Evolutionary conservation across 2,329 filamentous ascomycete genomes (phyloP).

Genomic region (Fusarium bulbicola): DNA sequence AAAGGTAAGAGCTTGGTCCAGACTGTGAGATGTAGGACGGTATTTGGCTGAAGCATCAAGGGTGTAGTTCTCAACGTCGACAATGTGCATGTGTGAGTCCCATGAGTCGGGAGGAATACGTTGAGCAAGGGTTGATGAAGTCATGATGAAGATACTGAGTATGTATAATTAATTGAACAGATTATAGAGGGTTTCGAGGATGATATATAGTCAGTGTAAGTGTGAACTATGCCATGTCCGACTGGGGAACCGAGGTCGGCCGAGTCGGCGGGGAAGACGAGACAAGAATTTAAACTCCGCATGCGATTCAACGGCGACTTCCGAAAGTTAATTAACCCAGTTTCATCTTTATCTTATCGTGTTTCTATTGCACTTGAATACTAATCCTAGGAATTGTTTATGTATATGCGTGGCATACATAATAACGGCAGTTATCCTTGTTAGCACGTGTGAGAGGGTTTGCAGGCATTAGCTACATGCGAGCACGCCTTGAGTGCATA

Average conservation of each 20-base stretch:
- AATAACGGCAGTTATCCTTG: not conserved
- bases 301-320: not conserved
- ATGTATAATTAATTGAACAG: not conserved
- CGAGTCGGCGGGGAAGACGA: constrained; percentile 19
- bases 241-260: constrained; percentile 18
- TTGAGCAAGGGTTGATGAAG: constrained; percentile 4
- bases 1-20: constrained; percentile 61
- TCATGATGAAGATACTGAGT: constrained; percentile 13
- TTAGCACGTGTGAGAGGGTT: not conserved
- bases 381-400: not conserved
- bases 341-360: not conserved
- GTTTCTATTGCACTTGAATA: not conserved
- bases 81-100: constrained; percentile 72
- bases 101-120: constrained; percentile 58
- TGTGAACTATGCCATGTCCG: not conserved
- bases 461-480: not conserved
- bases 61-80: constrained; percentile 62
- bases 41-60: constrained; percentile 60
- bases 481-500: not conserved
- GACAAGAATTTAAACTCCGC: constrained; percentile 1
- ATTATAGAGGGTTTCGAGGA: not conserved
- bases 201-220: not conserved
- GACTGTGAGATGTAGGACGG: constrained; percentile 57
- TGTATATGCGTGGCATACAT: not conserved
- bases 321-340: not conserved